Base-by-base conservation (phyloP, 2,329 filamentous ascomycete genomes). In the Xylaria sp. region DNA sequence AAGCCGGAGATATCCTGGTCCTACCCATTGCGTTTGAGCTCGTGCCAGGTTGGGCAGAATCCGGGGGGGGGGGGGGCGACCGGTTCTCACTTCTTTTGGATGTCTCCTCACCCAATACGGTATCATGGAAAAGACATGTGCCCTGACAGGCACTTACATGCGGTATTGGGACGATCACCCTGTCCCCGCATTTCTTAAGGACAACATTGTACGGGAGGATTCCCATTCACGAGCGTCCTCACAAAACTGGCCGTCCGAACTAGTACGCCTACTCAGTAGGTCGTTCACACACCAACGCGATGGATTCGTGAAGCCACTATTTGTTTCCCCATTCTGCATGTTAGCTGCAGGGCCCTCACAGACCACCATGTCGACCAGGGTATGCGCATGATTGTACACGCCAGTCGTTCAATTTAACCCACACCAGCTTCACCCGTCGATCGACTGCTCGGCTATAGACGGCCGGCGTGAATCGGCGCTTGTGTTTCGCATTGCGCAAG, bases 1-100 rank as follows among this genome's bases (percentile, higher is more conserved):
- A 66, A 60, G 54, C 69, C 69, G 65, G 65, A 63, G 53, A 63
- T 63, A 69, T 53, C 44, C 42, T 58, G 23, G 53, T 23, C 25
- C 47, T 51, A n/a, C 27, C 51, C 35, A 25, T 42, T 10, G 51
- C 51, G 40, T 50, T 44, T 16, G 42, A 32, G 48, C 54, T 66
- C 18, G 16, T 65, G 63, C 47, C 47, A 42, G 59, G 57, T n/a
- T 47, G 29, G 40, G 37, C 47, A 59, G 60, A 32, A n/a, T 55
- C 50, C 27, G 40, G 37, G 61, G 12, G 25, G 13, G 25, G 48
- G 40, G 37, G 61, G 12, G 25, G 13, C 32, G 48, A 48, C 25
- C 32, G 40, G 32, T 32, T 35, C 21, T 55, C 32, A 47, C 32
- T 55, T 48, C 29, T 21, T 35, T 16, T 21, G n/a, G 53, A 40